Conservation (phyloP, 2,329 filamentous ascomycete genomes). For the Monilinia fructicola region DNA sequence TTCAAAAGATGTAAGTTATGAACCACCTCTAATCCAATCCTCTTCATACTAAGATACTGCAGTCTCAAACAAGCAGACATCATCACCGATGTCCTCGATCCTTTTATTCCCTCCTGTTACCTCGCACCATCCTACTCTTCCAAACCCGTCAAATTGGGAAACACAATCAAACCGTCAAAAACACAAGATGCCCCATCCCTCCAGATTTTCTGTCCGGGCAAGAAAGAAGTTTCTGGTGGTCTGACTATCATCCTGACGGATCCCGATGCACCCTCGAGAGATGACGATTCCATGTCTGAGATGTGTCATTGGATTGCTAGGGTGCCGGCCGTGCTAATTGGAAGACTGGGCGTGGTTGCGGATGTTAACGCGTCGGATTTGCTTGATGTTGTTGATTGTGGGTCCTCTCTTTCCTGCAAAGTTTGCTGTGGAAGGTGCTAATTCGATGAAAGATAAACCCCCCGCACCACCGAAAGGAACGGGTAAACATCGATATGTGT, state of each 20-base stretch:
- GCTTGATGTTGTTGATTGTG: conserved; percentile 30
- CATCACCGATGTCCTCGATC: conserved; percentile 11
- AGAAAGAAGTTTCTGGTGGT: conserved; percentile 25
- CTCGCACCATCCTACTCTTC: conserved; percentile 2
- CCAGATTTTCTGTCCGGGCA: conserved; percentile 37
- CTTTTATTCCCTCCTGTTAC: conserved; percentile 14
- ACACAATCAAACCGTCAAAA: conserved; percentile 36
- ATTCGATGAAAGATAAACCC: conserved; percentile 46
- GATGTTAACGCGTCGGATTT: conserved; percentile 9
- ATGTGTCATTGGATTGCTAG: conserved; percentile 55
- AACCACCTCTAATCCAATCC: background rate
- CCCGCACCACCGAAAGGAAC: conserved; percentile 56
- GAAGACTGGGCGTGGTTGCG: background rate
- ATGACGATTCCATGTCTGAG: conserved; percentile 55
- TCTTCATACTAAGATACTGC: background rate
- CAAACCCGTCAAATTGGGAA: conserved; percentile 31
- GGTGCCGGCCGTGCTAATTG: conserved; percentile 19
- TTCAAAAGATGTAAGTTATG: conserved; percentile 1
- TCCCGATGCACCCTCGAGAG: conserved; percentile 56
- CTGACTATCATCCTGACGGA: conserved; percentile 55
- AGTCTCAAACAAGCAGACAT: conserved; percentile 15
- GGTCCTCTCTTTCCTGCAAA: conserved; percentile 20
- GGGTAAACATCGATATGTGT: conserved; percentile 58
- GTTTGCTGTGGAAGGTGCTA: background rate
- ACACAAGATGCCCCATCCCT: conserved; percentile 38